These are phyloP conservation scores for Cryptococcus sp. DNA, from an alignment of 1,284 basidiomycete genomes.

Conservation along the genomic window DNA sequence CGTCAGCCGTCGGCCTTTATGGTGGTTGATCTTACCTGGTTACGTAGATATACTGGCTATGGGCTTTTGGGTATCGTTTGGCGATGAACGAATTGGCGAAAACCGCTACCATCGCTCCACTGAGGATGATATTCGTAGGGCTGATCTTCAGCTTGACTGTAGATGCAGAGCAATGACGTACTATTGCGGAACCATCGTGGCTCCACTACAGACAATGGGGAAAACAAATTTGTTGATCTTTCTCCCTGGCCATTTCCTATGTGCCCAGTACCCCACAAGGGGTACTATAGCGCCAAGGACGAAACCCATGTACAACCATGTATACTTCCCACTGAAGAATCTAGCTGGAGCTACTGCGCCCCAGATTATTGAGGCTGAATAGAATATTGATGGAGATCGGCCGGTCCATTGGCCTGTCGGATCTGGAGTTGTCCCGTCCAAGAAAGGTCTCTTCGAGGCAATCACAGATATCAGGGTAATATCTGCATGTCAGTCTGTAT, in stretches of 20 bases:
- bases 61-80: constrained; percentile 33
- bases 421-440: constrained; percentile 47
- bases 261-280: constrained; percentile 46
- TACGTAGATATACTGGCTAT: constrained; percentile 43
- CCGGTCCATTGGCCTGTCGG: constrained; percentile 51
- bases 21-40: constrained; percentile 20
- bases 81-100: constrained; percentile 45
- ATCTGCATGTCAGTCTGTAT: constrained; percentile 29
- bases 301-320: constrained; percentile 49
- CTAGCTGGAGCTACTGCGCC: constrained; percentile 50
- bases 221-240: constrained; percentile 50
- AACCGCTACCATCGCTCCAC: constrained; percentile 46
- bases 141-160: constrained; percentile 21
- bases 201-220: constrained; percentile 52
- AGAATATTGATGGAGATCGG: constrained; percentile 44
- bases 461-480: constrained; percentile 49
- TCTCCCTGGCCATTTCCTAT: constrained; percentile 44
- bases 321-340: constrained; percentile 52
- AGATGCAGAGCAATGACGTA: constrained; percentile 15
- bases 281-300: constrained; percentile 49
- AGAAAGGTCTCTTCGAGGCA: constrained; percentile 37
- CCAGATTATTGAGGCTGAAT: constrained; percentile 49
- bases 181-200: constrained; percentile 47
- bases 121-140: constrained; percentile 53
- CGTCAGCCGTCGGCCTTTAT: neutral